A percentile compares a stretch with the other conserved stretches of the same genome.
Conservation (phyloP, 495 filamentous ascomycete genomes). For the Talaromyces borbonicus region DNA sequence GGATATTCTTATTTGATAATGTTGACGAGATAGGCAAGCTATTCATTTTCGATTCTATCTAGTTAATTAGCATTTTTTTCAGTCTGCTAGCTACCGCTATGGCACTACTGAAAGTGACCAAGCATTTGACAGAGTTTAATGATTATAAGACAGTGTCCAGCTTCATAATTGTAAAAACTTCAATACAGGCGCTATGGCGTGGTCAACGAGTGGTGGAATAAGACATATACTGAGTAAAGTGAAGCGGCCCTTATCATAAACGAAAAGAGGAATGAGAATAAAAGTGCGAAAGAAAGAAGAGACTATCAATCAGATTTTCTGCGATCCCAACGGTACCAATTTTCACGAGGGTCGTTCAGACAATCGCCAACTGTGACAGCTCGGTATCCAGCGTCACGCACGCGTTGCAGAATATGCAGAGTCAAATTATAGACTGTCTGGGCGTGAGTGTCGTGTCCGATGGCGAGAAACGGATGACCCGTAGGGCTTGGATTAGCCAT, state of each 20-base stretch:
- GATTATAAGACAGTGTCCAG: too few relatives aligned
- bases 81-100: too few relatives aligned
- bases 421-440: slow-evolving; percentile 71
- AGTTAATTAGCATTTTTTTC: too few relatives aligned
- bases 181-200: too few relatives aligned
- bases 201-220: too few relatives aligned
- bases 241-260: neutral
- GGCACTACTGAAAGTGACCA: too few relatives aligned
- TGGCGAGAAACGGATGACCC: slow-evolving; percentile 48
- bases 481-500: slow-evolving; percentile 36
- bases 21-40: too few relatives aligned
- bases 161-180: too few relatives aligned
- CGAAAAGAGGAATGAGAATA: neutral
- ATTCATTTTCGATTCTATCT: too few relatives aligned
- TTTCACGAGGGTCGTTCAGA: slow-evolving; percentile 54
- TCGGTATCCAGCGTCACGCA: slow-evolving; percentile 47
- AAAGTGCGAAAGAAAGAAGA: too few relatives aligned
- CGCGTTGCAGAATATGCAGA: slow-evolving; percentile 55
- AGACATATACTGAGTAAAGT: neutral
- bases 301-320: slow-evolving; percentile 10
- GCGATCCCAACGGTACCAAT: slow-evolving; percentile 55
- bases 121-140: too few relatives aligned
- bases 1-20: too few relatives aligned
- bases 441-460: slow-evolving; percentile 72
- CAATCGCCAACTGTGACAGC: slow-evolving; percentile 71